phyloP scores from a whole-genome alignment of 2,329 filamentous ascomycete species.

The Penicillium sp. region DNA sequence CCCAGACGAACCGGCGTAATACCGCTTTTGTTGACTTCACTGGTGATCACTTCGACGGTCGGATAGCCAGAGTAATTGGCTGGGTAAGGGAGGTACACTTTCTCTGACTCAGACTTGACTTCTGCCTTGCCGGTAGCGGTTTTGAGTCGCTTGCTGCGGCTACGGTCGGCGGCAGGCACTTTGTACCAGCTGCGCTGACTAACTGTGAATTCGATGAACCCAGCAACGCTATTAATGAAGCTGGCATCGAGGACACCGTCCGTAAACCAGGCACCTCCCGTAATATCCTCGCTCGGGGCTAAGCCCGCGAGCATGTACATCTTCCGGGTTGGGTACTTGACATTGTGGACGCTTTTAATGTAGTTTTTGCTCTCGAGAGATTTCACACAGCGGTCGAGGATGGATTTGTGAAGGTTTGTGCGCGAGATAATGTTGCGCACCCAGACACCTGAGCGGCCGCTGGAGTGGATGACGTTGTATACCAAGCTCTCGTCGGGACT shows the following conservation, averaged over 20 bases:
- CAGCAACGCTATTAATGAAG: constrained; percentile 77
- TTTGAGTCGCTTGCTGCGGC: constrained; percentile 46
- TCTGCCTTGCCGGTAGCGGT: constrained; percentile 36
- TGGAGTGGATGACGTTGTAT: constrained; percentile 85
- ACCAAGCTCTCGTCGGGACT: constrained; percentile 76
- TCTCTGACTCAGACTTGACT: constrained; percentile 33
- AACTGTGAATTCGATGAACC: constrained; percentile 72
- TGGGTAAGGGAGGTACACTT: constrained; percentile 53
- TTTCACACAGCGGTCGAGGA: constrained; percentile 80
- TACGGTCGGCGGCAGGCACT: constrained; percentile 38
- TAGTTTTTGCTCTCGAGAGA: constrained; percentile 78
- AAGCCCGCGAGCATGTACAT: constrained; percentile 93
- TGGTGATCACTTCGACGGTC: constrained; percentile 75
- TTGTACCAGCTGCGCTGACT: constrained; percentile 71
- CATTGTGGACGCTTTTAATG: constrained; percentile 87
- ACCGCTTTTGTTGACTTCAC: constrained; percentile 67
- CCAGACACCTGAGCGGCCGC: constrained; percentile 86
- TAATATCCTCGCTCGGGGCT: constrained; percentile 83
- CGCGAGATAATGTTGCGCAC: constrained; percentile 78
- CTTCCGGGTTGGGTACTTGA: constrained; percentile 86
- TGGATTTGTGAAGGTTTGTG: constrained; percentile 80
- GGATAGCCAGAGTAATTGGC: constrained; percentile 76
- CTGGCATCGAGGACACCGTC: constrained; percentile 86
- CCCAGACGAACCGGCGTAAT: constrained; percentile 70
- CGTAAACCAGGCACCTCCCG: constrained; percentile 92